phyloP scores from a whole-genome alignment of 2,329 filamentous ascomycete genomes.

The Myriosclerotinia scirpicola region DNA sequence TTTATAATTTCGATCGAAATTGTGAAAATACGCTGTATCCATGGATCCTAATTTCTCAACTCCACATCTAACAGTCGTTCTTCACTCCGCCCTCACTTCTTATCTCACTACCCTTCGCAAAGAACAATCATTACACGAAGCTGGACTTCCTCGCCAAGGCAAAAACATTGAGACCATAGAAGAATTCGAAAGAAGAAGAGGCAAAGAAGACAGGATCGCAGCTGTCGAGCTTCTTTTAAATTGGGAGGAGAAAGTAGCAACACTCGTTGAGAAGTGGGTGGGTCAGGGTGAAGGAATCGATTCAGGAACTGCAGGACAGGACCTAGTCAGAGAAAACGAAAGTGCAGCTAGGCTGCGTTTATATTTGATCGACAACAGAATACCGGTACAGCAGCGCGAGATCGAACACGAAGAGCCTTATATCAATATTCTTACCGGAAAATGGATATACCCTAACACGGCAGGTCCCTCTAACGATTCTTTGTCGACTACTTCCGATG shows the following conservation, averaged over 20 bases:
- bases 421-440: slow-evolving; percentile 3
- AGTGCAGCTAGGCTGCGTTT: background rate
- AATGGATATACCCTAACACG: slow-evolving; percentile 19
- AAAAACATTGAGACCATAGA: background rate
- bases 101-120: background rate
- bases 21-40: slow-evolving; percentile 3
- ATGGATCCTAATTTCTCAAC: slow-evolving; percentile 19
- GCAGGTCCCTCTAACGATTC: slow-evolving; percentile 2
- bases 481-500: slow-evolving; percentile 10
- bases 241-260: slow-evolving; percentile 8
- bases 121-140: slow-evolving; percentile 17
- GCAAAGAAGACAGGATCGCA: slow-evolving; percentile 5
- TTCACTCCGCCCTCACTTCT: slow-evolving; percentile 10
- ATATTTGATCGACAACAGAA: too few species aligned
- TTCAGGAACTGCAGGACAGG: slow-evolving; percentile 20
- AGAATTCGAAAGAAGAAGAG: background rate
- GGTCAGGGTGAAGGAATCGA: background rate
- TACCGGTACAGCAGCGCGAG: background rate
- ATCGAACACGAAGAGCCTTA: slow-evolving; percentile 9
- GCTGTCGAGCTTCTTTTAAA: background rate
- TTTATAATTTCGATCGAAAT: background rate
- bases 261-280: slow-evolving; percentile 1
- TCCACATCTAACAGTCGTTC: background rate
- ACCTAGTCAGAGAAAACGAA: background rate
- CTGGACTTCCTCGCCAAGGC: slow-evolving; percentile 22